These are phyloP conservation scores for Russula emetica DNA, from an alignment of 768 basidiomycete genomes.

Conservation along the genomic window DNA sequence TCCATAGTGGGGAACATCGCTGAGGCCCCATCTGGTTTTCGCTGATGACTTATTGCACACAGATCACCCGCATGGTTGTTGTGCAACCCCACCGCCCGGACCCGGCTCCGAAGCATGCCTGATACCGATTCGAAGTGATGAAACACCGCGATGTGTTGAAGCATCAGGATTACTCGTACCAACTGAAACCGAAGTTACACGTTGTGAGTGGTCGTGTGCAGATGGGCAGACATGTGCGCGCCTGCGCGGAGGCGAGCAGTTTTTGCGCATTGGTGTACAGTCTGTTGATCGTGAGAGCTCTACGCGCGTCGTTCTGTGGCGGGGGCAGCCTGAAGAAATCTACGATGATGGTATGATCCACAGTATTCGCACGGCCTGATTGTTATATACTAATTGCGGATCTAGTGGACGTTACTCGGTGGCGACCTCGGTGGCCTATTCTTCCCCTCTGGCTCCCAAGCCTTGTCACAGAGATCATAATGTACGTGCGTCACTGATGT, in stretches of 20 bases:
- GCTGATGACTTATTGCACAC: slow-evolving; percentile 28
- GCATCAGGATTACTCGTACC: slow-evolving; percentile 48
- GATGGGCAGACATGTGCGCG: slow-evolving; percentile 47
- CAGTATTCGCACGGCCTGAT: background rate
- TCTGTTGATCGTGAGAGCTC: slow-evolving; percentile 23
- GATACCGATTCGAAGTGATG: slow-evolving; percentile 43
- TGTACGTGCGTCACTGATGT: slow-evolving; percentile 52
- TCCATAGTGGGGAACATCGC: slow-evolving; percentile 33
- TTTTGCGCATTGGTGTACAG: slow-evolving; percentile 52
- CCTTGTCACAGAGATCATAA: slow-evolving; percentile 42
- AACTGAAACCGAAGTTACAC: slow-evolving; percentile 23
- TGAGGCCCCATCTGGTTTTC: background rate
- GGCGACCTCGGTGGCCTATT: slow-evolving; percentile 43
- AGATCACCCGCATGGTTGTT: slow-evolving; percentile 31
- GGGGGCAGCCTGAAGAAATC: slow-evolving; percentile 61
- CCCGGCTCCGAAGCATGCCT: slow-evolving; percentile 26
- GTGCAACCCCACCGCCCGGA: slow-evolving; percentile 24
- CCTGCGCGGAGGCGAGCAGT: slow-evolving; percentile 46
- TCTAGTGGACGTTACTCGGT: slow-evolving; percentile 50
- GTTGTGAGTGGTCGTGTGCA: slow-evolving; percentile 46
- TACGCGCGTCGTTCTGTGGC: slow-evolving; percentile 59
- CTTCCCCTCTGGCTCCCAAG: slow-evolving; percentile 41
- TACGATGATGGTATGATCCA: slow-evolving; percentile 54
- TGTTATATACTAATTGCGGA: slow-evolving; percentile 3
- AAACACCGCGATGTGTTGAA: slow-evolving; percentile 49